These are phyloP conservation scores for Hyphopichia burtonii DNA, from an alignment of 1,139 yeast species.

Conservation along the genomic window DNA sequence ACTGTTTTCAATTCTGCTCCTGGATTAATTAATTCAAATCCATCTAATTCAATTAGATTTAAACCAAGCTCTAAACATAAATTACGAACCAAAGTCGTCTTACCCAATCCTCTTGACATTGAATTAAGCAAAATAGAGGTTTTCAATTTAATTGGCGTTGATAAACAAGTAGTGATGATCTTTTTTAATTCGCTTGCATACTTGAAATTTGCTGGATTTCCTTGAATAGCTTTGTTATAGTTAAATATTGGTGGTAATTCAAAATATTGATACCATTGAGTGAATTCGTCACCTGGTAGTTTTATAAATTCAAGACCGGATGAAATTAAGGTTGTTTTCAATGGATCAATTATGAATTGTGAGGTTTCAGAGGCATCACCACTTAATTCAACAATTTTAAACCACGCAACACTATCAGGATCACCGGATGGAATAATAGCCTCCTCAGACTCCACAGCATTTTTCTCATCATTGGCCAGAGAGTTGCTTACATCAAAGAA, in stretches of 20 bases:
- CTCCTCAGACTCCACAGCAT: not conserved
- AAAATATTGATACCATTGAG: conserved; percentile 52
- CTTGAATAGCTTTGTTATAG: conserved; percentile 17
- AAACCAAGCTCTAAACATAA: conserved; percentile 61
- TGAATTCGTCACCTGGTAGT: conserved; percentile 32
- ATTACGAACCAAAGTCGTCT: conserved; percentile 59
- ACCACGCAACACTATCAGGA: conserved; percentile 85
- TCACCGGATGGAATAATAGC: conserved; percentile 54
- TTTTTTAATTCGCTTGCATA: conserved; percentile 55
- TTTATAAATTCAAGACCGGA: conserved; percentile 53
- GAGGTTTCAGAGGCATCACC: conserved; percentile 30
- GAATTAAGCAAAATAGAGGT: conserved; percentile 71
- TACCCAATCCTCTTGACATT: conserved; percentile 76
- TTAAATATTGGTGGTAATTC: conserved; percentile 40
- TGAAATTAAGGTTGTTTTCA: conserved; percentile 64
- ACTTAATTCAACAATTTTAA: conserved; percentile 50
- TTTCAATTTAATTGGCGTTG: conserved; percentile 37
- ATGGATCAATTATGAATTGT: conserved; percentile 64
- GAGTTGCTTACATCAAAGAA: conserved; percentile 41
- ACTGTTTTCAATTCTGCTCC: conserved; percentile 79
- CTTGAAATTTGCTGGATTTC: conserved; percentile 29
- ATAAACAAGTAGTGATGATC: conserved; percentile 45
- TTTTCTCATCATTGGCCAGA: conserved; percentile 21
- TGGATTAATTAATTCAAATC: conserved; percentile 57
- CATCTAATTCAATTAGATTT: conserved; percentile 69